phyloP scores from a whole-genome alignment of 108 stramenopile genomes.

The Nitzschia putrida region DNA sequence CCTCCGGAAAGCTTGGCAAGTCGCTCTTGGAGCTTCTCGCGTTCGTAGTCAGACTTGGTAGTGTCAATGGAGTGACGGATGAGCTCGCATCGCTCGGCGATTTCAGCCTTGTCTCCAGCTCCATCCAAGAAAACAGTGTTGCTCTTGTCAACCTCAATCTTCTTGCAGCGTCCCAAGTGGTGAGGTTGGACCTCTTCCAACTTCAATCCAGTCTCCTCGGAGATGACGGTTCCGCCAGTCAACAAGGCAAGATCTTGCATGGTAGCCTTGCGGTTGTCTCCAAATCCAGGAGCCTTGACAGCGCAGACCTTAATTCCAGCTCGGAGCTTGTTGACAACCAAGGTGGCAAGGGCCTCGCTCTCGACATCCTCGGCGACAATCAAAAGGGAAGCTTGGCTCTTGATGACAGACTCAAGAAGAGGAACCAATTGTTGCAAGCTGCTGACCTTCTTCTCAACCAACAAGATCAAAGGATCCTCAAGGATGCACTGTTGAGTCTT shows the following conservation, averaged over 20 bases:
- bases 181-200: conserved; percentile 91
- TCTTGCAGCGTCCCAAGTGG: conserved; percentile 92
- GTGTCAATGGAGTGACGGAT: conserved; percentile 92
- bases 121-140: conserved; percentile 98
- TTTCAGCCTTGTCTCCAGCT: conserved; percentile 80
- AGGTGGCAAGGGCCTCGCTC: conserved; percentile 96
- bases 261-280: conserved; percentile 99
- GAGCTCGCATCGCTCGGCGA: conserved; percentile 94
- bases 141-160: conserved; percentile 95
- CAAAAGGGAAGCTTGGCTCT: conserved; percentile 89
- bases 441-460: conserved; percentile 99
- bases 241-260: conserved; percentile 99
- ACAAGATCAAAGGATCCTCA: conserved; percentile 94
- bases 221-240: conserved; percentile 97
- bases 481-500: conserved; percentile 97
- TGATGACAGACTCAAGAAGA: conserved; percentile 92
- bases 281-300: conserved; percentile 99
- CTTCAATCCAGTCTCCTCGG: conserved; percentile 97
- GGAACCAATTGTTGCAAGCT: conserved; percentile 95
- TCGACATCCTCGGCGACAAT: conserved; percentile 99
- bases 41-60: conserved; percentile 98
- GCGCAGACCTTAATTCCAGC: conserved; percentile 99
- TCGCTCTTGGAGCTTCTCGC: conserved; percentile 99
- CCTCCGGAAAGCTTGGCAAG: conserved; percentile 98
- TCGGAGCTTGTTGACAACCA: conserved; percentile 99